Conservation (phyloP, 208 protist species). For the Phytomonas sp. region DNA sequence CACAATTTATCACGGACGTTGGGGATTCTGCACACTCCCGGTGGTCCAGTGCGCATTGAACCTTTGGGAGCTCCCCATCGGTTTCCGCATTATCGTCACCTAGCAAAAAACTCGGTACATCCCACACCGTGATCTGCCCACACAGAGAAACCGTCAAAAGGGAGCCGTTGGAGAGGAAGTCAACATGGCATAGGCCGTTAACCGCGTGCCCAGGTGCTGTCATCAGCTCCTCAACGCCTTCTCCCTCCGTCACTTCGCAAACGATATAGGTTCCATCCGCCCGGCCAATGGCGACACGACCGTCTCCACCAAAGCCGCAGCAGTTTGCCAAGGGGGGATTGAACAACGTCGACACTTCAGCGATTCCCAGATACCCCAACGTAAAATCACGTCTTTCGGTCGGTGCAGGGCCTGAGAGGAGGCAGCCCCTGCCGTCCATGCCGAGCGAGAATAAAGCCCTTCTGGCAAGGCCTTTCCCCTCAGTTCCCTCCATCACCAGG, state of each 20-base stretch:
- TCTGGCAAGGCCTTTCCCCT: background rate
- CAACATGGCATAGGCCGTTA: slow-evolving; percentile 55
- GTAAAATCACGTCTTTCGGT: background rate
- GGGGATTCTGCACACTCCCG: slow-evolving; percentile 28
- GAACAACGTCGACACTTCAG: slow-evolving; percentile 19
- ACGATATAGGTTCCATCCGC: slow-evolving; percentile 67
- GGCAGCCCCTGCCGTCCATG: slow-evolving; percentile 36
- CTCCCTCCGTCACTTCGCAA: slow-evolving; percentile 19
- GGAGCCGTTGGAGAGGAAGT: slow-evolving; percentile 26
- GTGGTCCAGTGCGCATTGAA: slow-evolving; percentile 31
- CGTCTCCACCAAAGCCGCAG: slow-evolving; percentile 12
- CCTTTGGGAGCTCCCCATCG: slow-evolving; percentile 34
- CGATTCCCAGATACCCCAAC: background rate
- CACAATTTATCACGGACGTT: slow-evolving; percentile 37
- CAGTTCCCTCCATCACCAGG: slow-evolving; percentile 3
- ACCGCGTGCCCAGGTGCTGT: slow-evolving; percentile 46
- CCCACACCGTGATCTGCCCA: slow-evolving; percentile 70
- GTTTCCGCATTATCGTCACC: slow-evolving; percentile 24
- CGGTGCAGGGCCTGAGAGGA: background rate
- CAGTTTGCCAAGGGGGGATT: slow-evolving; percentile 70
- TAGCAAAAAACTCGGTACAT: slow-evolving; percentile 28
- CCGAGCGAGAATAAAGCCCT: slow-evolving; percentile 36
- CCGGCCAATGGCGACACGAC: slow-evolving; percentile 31
- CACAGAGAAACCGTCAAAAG: slow-evolving; percentile 66
- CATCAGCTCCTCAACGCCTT: slow-evolving; percentile 18